Evolutionary conservation across 2,329 filamentous ascomycete genomes (phyloP).

Genomic region (Botryosphaeria dothidea): DNA sequence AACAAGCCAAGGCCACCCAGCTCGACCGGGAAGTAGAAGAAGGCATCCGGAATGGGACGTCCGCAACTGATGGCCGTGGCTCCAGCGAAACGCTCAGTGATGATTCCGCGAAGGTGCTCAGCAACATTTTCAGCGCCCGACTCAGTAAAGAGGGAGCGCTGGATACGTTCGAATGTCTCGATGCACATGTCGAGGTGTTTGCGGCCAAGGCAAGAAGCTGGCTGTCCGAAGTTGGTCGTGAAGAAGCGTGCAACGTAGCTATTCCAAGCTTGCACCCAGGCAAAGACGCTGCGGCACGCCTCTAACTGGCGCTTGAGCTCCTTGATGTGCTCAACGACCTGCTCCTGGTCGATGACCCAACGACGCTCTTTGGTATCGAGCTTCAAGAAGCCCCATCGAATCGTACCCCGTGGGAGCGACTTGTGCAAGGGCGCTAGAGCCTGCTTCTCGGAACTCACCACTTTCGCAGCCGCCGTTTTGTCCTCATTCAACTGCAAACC

Average conservation of each 20-base stretch:
- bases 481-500: slow-evolving; percentile 60
- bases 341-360: slow-evolving; percentile 61
- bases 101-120: slow-evolving; percentile 48
- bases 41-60: slow-evolving; percentile 43
- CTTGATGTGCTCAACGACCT: slow-evolving; percentile 60
- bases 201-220: slow-evolving; percentile 56
- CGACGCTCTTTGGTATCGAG: slow-evolving; percentile 54
- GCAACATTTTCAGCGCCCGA: slow-evolving; percentile 45
- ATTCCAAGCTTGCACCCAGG: slow-evolving; percentile 63
- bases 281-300: slow-evolving; percentile 56
- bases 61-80: slow-evolving; percentile 23
- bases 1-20: slow-evolving; percentile 50
- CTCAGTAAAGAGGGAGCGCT: slow-evolving; percentile 51
- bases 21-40: slow-evolving; percentile 49
- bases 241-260: slow-evolving; percentile 60
- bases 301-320: slow-evolving; percentile 62
- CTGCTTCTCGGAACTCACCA: slow-evolving; percentile 33
- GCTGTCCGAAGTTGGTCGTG: slow-evolving; percentile 57
- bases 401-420: slow-evolving; percentile 53
- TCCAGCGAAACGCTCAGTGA: slow-evolving; percentile 42
- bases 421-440: slow-evolving; percentile 23
- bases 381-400: slow-evolving; percentile 62
- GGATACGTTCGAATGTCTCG: slow-evolving; percentile 53
- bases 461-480: slow-evolving; percentile 57
- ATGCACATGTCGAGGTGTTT: slow-evolving; percentile 59